Conservation (phyloP, 1,139 yeast genomes). For the Taphrina deformans region DNA sequence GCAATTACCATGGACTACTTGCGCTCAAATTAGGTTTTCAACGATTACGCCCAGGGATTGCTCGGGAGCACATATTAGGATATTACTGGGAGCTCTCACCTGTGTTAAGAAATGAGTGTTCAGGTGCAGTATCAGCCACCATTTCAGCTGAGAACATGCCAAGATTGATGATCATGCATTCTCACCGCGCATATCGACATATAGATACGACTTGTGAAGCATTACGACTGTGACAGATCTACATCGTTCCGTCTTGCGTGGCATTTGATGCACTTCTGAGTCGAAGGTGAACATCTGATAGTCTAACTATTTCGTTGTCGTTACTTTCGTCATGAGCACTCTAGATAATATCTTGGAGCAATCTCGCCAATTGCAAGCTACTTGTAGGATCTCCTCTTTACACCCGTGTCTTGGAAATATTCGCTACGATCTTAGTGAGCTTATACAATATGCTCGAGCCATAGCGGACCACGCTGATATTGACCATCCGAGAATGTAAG, state of each 20-base stretch:
- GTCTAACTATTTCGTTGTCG: too few relatives aligned
- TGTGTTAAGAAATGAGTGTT: neutral
- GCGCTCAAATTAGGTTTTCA: too few relatives aligned
- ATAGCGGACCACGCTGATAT: neutral
- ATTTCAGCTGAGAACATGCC: too few relatives aligned
- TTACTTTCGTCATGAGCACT: neutral
- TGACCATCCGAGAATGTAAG: conserved; percentile 11
- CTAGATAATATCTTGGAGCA: conserved; percentile 11
- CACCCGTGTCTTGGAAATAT: conserved; percentile 9
- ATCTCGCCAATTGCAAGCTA: neutral
- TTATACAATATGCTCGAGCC: neutral
- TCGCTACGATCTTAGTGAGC: conserved; percentile 1
- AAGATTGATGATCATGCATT: too few relatives aligned
- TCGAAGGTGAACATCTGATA: too few relatives aligned
- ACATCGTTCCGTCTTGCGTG: neutral
- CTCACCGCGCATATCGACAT: too few relatives aligned
- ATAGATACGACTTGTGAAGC: too few relatives aligned
- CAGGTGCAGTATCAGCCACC: too few relatives aligned
- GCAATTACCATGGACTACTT: too few relatives aligned
- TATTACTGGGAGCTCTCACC: neutral
- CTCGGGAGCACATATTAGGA: too few relatives aligned
- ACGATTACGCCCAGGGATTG: too few relatives aligned
- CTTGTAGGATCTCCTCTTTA: neutral
- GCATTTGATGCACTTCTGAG: neutral
- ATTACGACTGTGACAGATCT: too few relatives aligned